A percentile compares a stretch with the other conserved stretches of the same genome.
These are phyloP conservation scores for Graphilbum ipis-grandicollis DNA, from an alignment of 2,329 filamentous ascomycete species.

Conservation along the genomic window DNA sequence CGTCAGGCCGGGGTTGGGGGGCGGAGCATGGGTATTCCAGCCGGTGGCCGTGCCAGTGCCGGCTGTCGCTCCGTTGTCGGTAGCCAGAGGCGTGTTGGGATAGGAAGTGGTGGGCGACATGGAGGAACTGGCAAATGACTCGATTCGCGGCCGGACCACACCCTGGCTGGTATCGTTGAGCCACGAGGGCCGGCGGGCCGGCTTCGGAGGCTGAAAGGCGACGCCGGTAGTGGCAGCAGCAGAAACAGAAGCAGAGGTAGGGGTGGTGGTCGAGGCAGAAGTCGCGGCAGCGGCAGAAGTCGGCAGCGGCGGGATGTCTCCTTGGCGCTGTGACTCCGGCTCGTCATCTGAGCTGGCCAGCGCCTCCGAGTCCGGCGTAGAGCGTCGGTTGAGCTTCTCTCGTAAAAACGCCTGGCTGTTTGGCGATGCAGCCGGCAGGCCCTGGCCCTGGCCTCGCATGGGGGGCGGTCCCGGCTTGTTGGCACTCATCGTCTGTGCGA, in stretches of 20 bases:
- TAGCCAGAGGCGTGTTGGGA: constrained; percentile 68
- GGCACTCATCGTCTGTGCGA: constrained; percentile 29
- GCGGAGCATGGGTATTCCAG: constrained; percentile 36
- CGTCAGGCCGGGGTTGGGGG: constrained; percentile 26
- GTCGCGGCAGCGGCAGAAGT: neutral
- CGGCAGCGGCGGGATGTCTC: constrained; percentile 11
- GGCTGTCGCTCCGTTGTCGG: constrained; percentile 31
- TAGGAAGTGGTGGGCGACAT: constrained; percentile 70
- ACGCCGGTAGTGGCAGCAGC: constrained; percentile 16
- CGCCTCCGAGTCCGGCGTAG: constrained; percentile 87
- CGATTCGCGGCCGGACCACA: constrained; percentile 48
- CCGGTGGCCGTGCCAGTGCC: constrained; percentile 9
- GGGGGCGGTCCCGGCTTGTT: constrained; percentile 27
- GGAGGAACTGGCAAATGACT: constrained; percentile 57
- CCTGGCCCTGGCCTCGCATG: constrained; percentile 31
- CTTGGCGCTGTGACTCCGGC: constrained; percentile 45
- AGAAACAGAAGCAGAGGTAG: too few species aligned
- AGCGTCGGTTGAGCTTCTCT: constrained; percentile 65
- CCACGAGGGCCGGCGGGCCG: constrained; percentile 64
- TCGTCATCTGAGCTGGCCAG: constrained; percentile 92
- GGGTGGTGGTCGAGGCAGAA: too few species aligned
- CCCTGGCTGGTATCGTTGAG: constrained; percentile 62
- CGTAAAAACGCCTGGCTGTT: constrained; percentile 48
- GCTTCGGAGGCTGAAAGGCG: constrained; percentile 32
- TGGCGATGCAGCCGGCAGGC: constrained; percentile 27